phyloP scores from a whole-genome alignment of 2,329 filamentous ascomycete species.

The Aspergillus glaucus region DNA sequence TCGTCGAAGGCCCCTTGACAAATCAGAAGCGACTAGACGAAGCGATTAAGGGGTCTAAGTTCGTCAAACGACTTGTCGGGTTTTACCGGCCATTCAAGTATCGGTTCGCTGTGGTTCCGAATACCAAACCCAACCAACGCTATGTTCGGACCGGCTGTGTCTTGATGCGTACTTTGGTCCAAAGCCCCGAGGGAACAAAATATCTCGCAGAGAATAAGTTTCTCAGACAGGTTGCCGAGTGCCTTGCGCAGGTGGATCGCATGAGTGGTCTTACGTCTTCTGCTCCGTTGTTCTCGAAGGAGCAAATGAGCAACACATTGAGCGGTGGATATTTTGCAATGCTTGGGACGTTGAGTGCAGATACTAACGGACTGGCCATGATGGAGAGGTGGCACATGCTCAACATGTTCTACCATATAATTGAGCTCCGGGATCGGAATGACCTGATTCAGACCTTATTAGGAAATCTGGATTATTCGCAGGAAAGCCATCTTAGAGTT shows the following conservation, averaged over 20 bases:
- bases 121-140: constrained; percentile 86
- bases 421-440: constrained; percentile 82
- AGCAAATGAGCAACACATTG: constrained; percentile 77
- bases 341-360: constrained; percentile 77
- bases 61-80: constrained; percentile 87
- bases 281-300: constrained; percentile 79
- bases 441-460: constrained; percentile 86
- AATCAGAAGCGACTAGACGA: constrained; percentile 90
- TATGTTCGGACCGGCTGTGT: constrained; percentile 88
- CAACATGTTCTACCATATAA: constrained; percentile 99
- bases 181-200: constrained; percentile 74
- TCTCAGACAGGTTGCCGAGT: constrained; percentile 88
- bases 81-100: constrained; percentile 98
- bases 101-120: constrained; percentile 83
- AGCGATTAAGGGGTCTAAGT: constrained; percentile 89
- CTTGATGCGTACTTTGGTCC: constrained; percentile 76
- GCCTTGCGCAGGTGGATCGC: constrained; percentile 87
- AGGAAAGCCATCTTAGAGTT: constrained; percentile 83
- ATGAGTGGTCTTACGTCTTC: constrained; percentile 64
- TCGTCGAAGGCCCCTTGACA: constrained; percentile 87
- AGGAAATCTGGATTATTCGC: constrained; percentile 84
- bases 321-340: constrained; percentile 92
- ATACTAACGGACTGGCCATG: constrained; percentile 76
- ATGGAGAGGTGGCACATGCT: constrained; percentile 96
- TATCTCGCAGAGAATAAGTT: constrained; percentile 91